A percentile compares a stretch with the other conserved stretches of the same genome.
Conservation (phyloP, 2,329 filamentous ascomycete genomes). For the Talaromyces sp. region DNA sequence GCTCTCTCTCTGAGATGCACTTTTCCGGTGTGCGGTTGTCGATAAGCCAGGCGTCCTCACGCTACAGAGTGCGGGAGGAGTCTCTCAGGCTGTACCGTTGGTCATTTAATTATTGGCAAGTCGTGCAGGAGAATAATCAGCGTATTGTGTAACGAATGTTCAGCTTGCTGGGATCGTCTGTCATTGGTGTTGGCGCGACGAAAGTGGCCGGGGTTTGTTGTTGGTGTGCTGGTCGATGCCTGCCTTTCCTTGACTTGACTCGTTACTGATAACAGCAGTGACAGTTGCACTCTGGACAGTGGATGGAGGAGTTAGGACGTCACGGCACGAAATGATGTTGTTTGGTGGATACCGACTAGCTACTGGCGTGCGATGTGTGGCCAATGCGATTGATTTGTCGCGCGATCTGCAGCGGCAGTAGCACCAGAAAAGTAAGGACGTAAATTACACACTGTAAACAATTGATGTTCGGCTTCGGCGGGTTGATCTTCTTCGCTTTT, state of each 20-base stretch:
- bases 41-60: neutral
- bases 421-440: slow-evolving; percentile 7
- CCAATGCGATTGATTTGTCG: neutral
- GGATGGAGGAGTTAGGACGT: neutral
- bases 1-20: neutral
- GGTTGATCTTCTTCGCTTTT: neutral
- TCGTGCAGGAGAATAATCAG: neutral
- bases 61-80: neutral
- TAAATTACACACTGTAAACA: neutral
- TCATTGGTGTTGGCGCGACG: neutral
- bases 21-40: neutral
- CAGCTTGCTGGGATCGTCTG: neutral
- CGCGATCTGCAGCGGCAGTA: neutral
- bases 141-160: neutral
- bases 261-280: neutral
- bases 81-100: neutral
- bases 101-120: neutral
- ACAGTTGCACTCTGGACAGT: neutral
- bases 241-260: neutral
- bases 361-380: neutral
- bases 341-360: neutral
- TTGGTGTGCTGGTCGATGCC: neutral
- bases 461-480: neutral
- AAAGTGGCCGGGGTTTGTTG: neutral
- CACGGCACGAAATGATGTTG: neutral